Evolutionary conservation across 192 early-diverging fungal genomes (phyloP).

Genomic region (Powellomyces hirtus): DNA sequence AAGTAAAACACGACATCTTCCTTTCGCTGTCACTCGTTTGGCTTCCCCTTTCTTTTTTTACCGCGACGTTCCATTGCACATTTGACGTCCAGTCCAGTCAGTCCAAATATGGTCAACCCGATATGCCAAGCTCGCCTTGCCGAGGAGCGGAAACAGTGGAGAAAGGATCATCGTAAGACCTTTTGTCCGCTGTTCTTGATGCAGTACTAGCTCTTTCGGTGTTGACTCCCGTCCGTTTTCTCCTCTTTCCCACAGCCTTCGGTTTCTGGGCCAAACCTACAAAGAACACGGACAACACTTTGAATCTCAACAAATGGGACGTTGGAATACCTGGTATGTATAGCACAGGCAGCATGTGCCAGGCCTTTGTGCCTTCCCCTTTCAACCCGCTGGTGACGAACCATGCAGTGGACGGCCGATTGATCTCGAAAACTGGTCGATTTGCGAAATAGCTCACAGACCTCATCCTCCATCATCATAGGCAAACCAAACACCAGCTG

Average conservation of each 20-base stretch:
- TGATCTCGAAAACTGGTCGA: too few relatives aligned
- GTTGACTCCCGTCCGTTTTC: neutral
- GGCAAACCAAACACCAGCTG: conserved; percentile 60
- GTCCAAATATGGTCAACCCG: conserved; percentile 25
- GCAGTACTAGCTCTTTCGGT: neutral
- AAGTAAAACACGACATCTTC: too few relatives aligned
- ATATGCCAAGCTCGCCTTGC: conserved; percentile 78
- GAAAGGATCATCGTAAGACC: conserved; percentile 83
- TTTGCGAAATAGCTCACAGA: too few relatives aligned
- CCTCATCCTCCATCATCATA: too few relatives aligned
- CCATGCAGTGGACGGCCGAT: too few relatives aligned
- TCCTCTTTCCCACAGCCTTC: conserved; percentile 36
- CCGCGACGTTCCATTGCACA: too few relatives aligned
- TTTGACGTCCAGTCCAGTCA: too few relatives aligned
- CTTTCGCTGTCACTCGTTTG: too few relatives aligned
- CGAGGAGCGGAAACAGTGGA: conserved; percentile 97
- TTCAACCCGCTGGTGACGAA: too few relatives aligned
- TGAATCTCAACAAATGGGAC: conserved; percentile 85
- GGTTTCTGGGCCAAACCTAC: conserved; percentile 92
- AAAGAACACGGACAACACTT: conserved; percentile 74
- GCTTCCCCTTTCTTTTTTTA: too few relatives aligned
- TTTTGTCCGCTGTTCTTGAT: neutral
- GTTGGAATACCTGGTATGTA: conserved; percentile 70
- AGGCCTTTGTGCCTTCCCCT: too few relatives aligned
- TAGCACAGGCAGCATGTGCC: neutral